Base-by-base conservation (phyloP, 768 basidiomycete genomes). In the Lentinula edodes region DNA sequence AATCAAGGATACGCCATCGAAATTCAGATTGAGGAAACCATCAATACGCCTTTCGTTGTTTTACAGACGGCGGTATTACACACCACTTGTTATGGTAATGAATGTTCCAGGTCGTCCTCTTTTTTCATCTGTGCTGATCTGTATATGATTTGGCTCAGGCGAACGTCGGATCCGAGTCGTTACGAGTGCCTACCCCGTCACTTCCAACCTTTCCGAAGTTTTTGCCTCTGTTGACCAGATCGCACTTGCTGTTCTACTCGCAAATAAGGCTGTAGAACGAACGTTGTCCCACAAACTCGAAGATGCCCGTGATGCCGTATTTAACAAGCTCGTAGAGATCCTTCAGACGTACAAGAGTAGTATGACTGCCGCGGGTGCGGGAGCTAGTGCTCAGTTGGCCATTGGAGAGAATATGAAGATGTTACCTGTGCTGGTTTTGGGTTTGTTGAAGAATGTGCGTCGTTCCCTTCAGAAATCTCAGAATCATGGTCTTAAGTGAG, bases 1-100 rank as follows among this genome's bases (percentile, higher is more conserved):
- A 95, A 98, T 68, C 92, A 97, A 72, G 94, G 91, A 16, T 98
- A 98, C 72, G 89, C 90, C 10, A 95, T 98, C 68, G 96, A 98
- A 72, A 80, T 98, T 10, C 90, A 95, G 71, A 92, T 98, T 64
- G 96, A 98, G 72, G 96, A 98, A 72, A 90, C 90, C 39, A 83
- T 98, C 66, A 93, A 89, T 0, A 80, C 89, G 32, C 91, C 95
- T 0, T 93, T 93, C 69, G 93, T 97, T 48, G 95, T 97, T 39
- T 79, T 98, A 74, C 96, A 98, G 72, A 95, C 94, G 34, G 96
- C 93, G 12, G 88, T 98, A 18, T 80, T 98, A 23, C 95, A 98
- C 72, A 97, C 95, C 0, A 94, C 95, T 0, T 94, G 91, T 71
- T 95, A 87, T 66, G 95, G 93, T 83, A 32, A 63, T 66, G 23